Conservation (phyloP, 2,329 filamentous ascomycete species). For the Pseudopyrenochaeta lycopersici region DNA sequence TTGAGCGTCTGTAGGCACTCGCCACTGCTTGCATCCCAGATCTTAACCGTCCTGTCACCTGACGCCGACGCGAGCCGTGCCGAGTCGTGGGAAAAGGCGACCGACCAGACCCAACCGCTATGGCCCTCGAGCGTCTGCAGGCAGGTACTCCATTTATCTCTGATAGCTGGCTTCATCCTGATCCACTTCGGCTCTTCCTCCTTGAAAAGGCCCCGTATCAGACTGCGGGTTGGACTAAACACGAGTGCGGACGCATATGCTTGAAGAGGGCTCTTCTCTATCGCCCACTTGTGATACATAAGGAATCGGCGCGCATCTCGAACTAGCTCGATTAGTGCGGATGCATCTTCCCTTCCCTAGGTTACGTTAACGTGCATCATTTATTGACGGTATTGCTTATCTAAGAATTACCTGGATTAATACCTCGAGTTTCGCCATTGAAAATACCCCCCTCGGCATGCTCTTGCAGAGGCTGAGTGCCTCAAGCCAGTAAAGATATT, state of each 20-base stretch:
- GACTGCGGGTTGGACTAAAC: constrained; percentile 28
- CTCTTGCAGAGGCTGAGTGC: constrained; percentile 15
- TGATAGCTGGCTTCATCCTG: constrained; percentile 15
- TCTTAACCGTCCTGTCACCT: too few species aligned
- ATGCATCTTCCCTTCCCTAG: too few species aligned
- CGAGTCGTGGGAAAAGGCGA: too few species aligned
- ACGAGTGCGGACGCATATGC: constrained; percentile 32
- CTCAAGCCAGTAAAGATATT: too few species aligned
- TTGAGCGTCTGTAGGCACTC: constrained; percentile 32
- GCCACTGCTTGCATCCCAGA: too few species aligned
- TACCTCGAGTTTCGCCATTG: too few species aligned
- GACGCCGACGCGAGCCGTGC: too few species aligned
- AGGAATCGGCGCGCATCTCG: not conserved
- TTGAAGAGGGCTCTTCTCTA: constrained; percentile 34
- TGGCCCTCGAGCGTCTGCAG: constrained; percentile 24
- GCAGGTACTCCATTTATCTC: constrained; percentile 6
- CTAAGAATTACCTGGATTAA: too few species aligned
- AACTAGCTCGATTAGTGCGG: not conserved
- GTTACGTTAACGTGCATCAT: not conserved
- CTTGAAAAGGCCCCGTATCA: constrained; percentile 18
- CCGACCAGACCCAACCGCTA: too few species aligned
- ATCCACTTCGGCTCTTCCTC: constrained; percentile 25
- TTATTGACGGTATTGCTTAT: too few species aligned
- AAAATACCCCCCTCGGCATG: constrained; percentile 6
- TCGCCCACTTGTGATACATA: not conserved